A percentile compares a stretch with the other conserved stretches of the same genome.
Evolutionary conservation across 106 monocot species (phyloP).

Genomic region (Alisma plantagoaquatica): DNA sequence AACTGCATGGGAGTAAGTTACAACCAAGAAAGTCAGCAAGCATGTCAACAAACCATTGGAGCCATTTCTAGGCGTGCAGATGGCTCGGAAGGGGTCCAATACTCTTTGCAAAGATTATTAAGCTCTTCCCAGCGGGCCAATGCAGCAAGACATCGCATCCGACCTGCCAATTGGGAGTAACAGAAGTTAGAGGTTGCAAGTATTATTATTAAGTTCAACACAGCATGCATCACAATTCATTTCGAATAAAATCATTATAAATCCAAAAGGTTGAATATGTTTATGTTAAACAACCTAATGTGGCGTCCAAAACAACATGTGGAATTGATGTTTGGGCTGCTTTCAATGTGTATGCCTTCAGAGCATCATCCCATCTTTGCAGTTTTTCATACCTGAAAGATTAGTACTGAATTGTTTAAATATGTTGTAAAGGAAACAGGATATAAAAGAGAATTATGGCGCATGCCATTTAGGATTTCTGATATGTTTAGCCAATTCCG

Average conservation of each 20-base stretch:
- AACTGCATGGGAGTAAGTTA: background rate
- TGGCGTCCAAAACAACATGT: conserved; percentile 72
- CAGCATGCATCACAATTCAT: no score
- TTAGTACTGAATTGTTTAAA: background rate
- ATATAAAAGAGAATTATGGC: no score
- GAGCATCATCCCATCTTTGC: conserved; percentile 98
- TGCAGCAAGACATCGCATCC: conserved; percentile 99
- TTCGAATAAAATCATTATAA: no score
- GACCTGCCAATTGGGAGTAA: conserved; percentile 30
- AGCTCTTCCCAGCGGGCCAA: conserved; percentile 98
- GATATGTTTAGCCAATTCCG: no score
- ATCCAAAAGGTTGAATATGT: no score
- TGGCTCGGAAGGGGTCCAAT: conserved; percentile 86
- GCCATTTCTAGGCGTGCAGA: conserved; percentile 93
- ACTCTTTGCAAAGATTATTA: conserved; percentile 78
- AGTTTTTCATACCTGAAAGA: conserved; percentile 91
- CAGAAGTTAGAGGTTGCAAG: no score
- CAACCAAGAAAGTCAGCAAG: background rate
- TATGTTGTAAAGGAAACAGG: background rate
- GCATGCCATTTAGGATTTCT: no score
- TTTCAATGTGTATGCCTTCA: conserved; percentile 85
- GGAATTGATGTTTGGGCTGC: conserved; percentile 65
- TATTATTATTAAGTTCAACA: no score
- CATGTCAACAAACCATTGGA: conserved; percentile 59
- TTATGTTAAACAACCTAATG: no score